Base-by-base conservation (phyloP, 805 yeast species). In the Candida suzukii region DNA sequence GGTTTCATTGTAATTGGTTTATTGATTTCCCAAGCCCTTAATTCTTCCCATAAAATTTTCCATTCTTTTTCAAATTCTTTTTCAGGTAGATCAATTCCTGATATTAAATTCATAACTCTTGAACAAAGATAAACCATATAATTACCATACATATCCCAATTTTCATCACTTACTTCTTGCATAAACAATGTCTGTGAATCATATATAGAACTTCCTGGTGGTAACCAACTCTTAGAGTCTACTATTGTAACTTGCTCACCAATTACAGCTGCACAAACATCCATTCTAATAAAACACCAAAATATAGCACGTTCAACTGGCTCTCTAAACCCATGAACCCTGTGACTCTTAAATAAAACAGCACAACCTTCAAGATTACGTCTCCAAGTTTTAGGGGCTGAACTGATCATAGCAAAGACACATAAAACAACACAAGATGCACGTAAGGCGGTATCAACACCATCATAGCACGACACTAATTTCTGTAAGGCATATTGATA, bases 211-310 rank as follows among this genome's bases (percentile, higher is more conserved):
- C 30, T 38, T 13, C 48, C 48, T 13, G 48, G 48, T 1, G 67
- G 69, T 10, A 67, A 44, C 71, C 70, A 68, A 37, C 51, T 49
- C 26, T 53, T 58, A 12, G 61, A 53, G 9, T 56, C 60, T 16
- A 66, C 58, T 42, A 64, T 58, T 1, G 73, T 66, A 2, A 57
- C 49, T 39, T 63, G 60, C 38, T 67, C 70, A 16, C 63, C 67
- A 37, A 67, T 61, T 17, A 66, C 61, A 2, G 67, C 67, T 25
- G 64, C 58, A 45, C 61, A 58, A 19, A 67, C 64, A 47, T 68
- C 73, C 70, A 66, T 67, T 29, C 73, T 52, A 2, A 68, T 67
- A 48, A 66, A 64, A 41, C 66, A 63, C 72, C 72, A 68, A 45
- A 68, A 68, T 20, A 67, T 45, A 1, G 67, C 64, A 40, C 68